A percentile compares a stretch with the other conserved stretches of the same genome.
Conservation (phyloP, 2,329 filamentous ascomycete genomes). For the Phaeophleospora eucalypticola region DNA sequence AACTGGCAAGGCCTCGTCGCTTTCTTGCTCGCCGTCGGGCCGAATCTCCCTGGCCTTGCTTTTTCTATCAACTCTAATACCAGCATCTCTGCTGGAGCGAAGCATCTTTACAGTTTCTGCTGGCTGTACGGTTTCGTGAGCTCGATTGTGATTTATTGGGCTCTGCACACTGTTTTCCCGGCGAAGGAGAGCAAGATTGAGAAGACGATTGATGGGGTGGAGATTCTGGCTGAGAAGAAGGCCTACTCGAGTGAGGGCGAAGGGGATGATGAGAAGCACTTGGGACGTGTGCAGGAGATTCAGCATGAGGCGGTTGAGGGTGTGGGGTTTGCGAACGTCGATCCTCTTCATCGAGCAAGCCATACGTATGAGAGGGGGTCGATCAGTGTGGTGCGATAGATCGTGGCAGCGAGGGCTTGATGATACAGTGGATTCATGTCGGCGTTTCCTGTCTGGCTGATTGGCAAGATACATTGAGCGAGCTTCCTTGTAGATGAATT, state of each 20-base stretch:
- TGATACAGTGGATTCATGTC: too few species aligned
- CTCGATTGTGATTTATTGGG: constrained; percentile 53
- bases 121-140: constrained; percentile 59
- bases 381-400: too few species aligned
- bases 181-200: constrained; percentile 45
- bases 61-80: constrained; percentile 38
- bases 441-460: too few species aligned
- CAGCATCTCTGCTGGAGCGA: constrained; percentile 44
- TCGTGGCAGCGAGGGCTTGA: too few species aligned
- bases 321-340: constrained; percentile 15
- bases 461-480: too few species aligned
- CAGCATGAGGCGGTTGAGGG: constrained; percentile 10
- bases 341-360: constrained; percentile 11
- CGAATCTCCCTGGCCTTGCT: constrained; percentile 54
- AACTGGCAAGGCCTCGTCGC: constrained; percentile 59
- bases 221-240: constrained; percentile 8
- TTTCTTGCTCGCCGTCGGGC: constrained; percentile 54
- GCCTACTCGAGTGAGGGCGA: constrained; percentile 3
- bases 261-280: constrained; percentile 11
- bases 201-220: constrained; percentile 12
- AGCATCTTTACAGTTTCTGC: constrained; percentile 57
- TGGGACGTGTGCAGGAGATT: constrained; percentile 9
- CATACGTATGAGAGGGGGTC: constrained; percentile 11
- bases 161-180: constrained; percentile 46
- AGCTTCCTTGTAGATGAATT: too few species aligned